Evolutionary conservation across 306 rosid species (phyloP), one percentile per base, ranked within the genome.

Genomic region (Begonia fuchsioides): DNA sequence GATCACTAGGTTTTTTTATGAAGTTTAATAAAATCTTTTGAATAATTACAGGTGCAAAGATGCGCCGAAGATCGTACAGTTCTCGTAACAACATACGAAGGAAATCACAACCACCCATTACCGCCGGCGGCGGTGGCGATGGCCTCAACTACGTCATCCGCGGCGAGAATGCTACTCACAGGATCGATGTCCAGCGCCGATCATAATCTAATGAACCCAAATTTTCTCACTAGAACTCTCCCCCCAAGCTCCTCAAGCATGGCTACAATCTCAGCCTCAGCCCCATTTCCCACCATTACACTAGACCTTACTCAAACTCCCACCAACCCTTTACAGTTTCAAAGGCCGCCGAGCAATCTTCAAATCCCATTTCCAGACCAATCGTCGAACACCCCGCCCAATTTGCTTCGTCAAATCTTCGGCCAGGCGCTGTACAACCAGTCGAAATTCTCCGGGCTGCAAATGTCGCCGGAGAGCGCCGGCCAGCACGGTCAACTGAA

Each of bases 221-320:
- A 72, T 47, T 71, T 73, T 58, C 57, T 78, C 13, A 57, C 76
- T 3, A 74, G 78, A 15, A 56, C 84, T 35, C 69, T 72, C 10
- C 75, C 76, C 3, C 95, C 95, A 0, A 71, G 71, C 50, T 72
- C 84, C 39, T 77, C 94, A 5, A 90, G 60, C 84, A 73, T 85
- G 80, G 81, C 95, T 1, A 77, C 95, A 1, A 79, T 85, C 59
- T 81, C 95, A 39, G 79, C 94, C 48, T 85, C 95, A 8, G 83
- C 98, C 6, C 95, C 95, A 49, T 85, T 81, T 53, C 94, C 98
- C 12, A 81, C 95, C 9, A 73, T 90, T 18, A 85, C 94, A 65
- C 51, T 90, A 47, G 98, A 90, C 80, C 63, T 79, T 13, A 84
- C 98, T 5, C 79, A 76, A 10, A 50, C 82, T 10, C 70, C 80